These are phyloP conservation scores for Madurella fahalii DNA, from an alignment of 2,329 filamentous ascomycete species.

Conservation along the genomic window DNA sequence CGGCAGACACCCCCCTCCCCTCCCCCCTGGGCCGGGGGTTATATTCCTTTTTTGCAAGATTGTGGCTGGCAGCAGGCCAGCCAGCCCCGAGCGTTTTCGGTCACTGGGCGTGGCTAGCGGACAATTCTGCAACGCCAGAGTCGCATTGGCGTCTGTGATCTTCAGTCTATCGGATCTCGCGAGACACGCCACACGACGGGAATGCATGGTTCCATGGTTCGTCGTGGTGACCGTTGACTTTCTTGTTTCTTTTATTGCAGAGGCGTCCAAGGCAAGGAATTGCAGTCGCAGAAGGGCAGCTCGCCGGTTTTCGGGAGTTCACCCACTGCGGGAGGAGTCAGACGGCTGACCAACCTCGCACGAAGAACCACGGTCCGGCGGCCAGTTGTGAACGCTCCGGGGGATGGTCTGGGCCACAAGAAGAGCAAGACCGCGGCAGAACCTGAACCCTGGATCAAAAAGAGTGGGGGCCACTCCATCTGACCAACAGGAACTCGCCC, in stretches of 20 bases:
- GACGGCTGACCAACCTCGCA: not conserved
- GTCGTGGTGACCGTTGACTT: too few species aligned
- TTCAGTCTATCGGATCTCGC: too few species aligned
- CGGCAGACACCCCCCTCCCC: too few species aligned
- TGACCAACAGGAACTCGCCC: constrained; percentile 16
- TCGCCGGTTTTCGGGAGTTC: too few species aligned
- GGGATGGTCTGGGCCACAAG: not conserved
- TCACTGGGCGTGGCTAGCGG: not conserved
- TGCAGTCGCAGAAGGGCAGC: too few species aligned
- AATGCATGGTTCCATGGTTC: too few species aligned
- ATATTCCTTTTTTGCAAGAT: not conserved
- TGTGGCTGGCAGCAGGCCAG: constrained; percentile 3
- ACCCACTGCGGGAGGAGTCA: not conserved
- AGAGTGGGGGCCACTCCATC: not conserved
- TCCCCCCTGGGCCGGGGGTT: not conserved
- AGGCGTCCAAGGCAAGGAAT: too few species aligned
- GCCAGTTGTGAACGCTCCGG: not conserved
- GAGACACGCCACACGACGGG: too few species aligned
- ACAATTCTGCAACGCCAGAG: too few species aligned
- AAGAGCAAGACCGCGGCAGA: constrained; percentile 9
- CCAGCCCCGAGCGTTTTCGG: not conserved
- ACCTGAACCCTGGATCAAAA: constrained; percentile 23
- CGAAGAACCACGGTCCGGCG: not conserved
- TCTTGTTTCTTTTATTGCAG: too few species aligned
- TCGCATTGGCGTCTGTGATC: too few species aligned